Percentiles rank a stretch among this genome's conserved stretches.
Evolutionary conservation across 257 asterid genomes (phyloP).

Genomic region (Schizonepeta tenuifolia): DNA sequence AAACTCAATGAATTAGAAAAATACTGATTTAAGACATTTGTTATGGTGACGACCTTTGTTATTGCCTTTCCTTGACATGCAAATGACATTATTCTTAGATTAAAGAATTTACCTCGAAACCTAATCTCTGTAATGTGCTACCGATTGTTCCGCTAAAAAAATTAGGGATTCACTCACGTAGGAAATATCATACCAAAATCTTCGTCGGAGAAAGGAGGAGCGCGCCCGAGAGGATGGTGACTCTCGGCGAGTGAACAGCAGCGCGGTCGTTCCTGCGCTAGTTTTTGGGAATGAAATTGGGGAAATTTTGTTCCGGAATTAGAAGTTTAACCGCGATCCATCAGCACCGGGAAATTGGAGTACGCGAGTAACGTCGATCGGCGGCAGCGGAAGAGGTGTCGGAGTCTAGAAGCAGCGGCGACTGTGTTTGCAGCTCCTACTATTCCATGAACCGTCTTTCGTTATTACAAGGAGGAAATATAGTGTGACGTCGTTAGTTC

Average conservation of each 20-base stretch:
- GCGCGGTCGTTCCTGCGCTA: not conserved
- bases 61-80: not conserved
- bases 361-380: not conserved
- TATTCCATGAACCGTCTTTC: not conserved
- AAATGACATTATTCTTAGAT: not conserved
- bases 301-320: not conserved
- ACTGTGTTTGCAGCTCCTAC: not conserved
- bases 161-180: not conserved
- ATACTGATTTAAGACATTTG: not conserved
- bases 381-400: slow-evolving; percentile 2
- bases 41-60: not conserved
- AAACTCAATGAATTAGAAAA: not conserved
- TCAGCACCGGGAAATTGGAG: not conserved
- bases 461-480: too few species aligned
- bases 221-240: not conserved
- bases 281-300: not conserved
- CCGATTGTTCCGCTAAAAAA: not conserved
- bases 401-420: slow-evolving; percentile 2
- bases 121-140: not conserved
- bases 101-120: not conserved
- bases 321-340: not conserved
- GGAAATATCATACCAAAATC: not conserved
- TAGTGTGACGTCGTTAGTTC: too few species aligned
- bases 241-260: not conserved
- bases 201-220: not conserved